phyloP scores from a whole-genome alignment of 768 basidiomycete genomes.

The Tylopilus subfusipes region DNA sequence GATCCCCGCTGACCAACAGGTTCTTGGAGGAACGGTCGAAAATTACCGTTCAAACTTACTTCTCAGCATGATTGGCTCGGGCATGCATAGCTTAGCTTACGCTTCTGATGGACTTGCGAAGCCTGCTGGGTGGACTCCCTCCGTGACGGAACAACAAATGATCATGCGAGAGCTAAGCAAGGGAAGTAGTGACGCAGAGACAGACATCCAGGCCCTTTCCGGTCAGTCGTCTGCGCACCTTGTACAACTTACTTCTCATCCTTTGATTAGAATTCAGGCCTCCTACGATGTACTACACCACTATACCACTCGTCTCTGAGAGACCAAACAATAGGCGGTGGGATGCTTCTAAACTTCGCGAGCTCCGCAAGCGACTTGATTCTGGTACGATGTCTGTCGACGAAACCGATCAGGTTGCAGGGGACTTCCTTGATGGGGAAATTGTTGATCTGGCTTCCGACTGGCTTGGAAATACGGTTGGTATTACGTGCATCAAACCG shows the following conservation, averaged over 20 bases:
- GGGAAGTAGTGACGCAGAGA: slow-evolving; percentile 73
- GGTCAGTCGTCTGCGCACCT: slow-evolving; percentile 48
- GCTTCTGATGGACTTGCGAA: slow-evolving; percentile 56
- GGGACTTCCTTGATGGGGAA: slow-evolving; percentile 90
- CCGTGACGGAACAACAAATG: slow-evolving; percentile 94
- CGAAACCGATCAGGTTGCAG: slow-evolving; percentile 88
- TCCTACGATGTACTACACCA: slow-evolving; percentile 94
- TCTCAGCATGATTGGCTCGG: slow-evolving; percentile 81
- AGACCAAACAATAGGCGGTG: slow-evolving; percentile 81
- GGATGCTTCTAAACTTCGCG: slow-evolving; percentile 92
- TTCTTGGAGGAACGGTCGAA: slow-evolving; percentile 87
- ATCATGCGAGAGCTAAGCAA: slow-evolving; percentile 89
- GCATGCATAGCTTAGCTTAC: slow-evolving; percentile 57
- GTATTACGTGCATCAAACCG: slow-evolving; percentile 11
- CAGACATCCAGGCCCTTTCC: slow-evolving; percentile 79
- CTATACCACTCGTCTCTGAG: slow-evolving; percentile 88
- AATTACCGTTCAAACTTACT: slow-evolving; percentile 93
- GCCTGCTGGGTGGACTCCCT: slow-evolving; percentile 62
- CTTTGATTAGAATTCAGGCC: slow-evolving; percentile 72
- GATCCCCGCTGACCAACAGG: slow-evolving; percentile 90
- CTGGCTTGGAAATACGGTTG: slow-evolving; percentile 91
- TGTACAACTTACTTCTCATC: slow-evolving; percentile 9
- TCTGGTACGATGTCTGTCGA: slow-evolving; percentile 78
- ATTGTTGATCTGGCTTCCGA: slow-evolving; percentile 94
- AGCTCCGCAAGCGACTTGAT: slow-evolving; percentile 91